These are phyloP conservation scores for Aureobasidium sp. DNA, from an alignment of 2,329 filamentous ascomycete genomes.

Conservation along the genomic window DNA sequence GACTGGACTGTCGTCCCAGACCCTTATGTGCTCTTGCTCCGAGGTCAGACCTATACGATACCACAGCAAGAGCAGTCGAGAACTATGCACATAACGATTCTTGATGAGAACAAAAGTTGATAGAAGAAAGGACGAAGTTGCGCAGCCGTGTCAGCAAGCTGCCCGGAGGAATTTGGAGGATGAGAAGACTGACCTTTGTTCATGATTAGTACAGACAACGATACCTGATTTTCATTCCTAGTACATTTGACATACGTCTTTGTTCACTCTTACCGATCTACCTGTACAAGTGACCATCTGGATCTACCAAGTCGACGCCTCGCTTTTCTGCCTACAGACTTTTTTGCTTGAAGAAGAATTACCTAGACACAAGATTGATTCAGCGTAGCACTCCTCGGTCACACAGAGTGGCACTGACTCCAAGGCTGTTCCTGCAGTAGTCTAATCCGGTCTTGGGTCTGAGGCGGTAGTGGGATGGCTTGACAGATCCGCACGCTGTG, in stretches of 20 bases:
- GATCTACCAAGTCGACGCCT: not conserved
- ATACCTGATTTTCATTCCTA: conserved; percentile 13
- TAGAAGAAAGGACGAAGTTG: not conserved
- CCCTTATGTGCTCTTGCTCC: not conserved
- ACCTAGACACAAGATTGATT: not conserved
- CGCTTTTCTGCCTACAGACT: not conserved
- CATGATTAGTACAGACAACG: conserved; percentile 12
- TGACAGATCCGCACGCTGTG: conserved; percentile 9
- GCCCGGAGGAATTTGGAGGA: conserved; percentile 1
- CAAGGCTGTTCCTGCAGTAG: conserved; percentile 14
- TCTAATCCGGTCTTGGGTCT: not conserved
- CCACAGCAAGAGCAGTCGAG: not conserved
- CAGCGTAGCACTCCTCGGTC: not conserved
- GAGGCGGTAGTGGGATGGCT: not conserved
- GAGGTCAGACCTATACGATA: not conserved
- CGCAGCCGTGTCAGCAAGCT: conserved; percentile 11
- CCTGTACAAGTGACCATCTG: not conserved
- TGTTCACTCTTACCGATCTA: not conserved
- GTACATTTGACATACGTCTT: not conserved
- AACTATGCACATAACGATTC: not conserved
- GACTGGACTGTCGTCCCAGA: not conserved
- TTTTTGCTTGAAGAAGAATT: not conserved
- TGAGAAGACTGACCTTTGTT: conserved; percentile 13
- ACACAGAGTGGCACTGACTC: not conserved
- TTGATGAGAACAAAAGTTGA: conserved; percentile 11